Evolutionary conservation across 345 rosid genomes (phyloP), one percentile per base, ranked within the genome.

Genomic region (Boechera stricta): DNA sequence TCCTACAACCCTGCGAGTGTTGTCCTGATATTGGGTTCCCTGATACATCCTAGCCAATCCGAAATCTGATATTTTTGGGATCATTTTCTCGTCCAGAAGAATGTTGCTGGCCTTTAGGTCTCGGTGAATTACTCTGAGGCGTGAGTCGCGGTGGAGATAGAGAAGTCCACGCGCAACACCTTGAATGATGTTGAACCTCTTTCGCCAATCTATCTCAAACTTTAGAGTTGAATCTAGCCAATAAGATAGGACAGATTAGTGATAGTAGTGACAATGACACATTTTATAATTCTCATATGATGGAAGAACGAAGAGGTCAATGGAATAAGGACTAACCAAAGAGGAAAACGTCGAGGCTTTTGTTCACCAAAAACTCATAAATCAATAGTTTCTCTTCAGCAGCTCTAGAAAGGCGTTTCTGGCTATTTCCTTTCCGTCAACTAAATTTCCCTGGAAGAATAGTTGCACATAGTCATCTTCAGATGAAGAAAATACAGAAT

Each of bases 301-400:
- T 35, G 5, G 9, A 52, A 8, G 52, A 67, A 63, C 33, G 2
- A 63, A 52, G 49, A 52, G 13, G 8, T 44, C 5, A 9, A 33
- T 66, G 60, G 51, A 15, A 58, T 5, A 58, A 24, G 47, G 26
- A 42, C 86, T 2, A 29, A 88, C 92, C 82, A 60, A 85, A 90
- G 44, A 88, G 73, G 54, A 77, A 80, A 8, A 54, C 59, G 58
- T 87, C 92, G 54, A 87, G 79, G 75, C 90, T 87, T 77, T 79
- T 79, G 79, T 90, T 88, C 6, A 83, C 81, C 76, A 90, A 31
- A 64, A 74, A 88, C 73, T 90, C 92, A 48, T 88, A 90, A 21
- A 90, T 76, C 49, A 90, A 55, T 74, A 87, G 77, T 64, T 52
- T 76, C 69, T 76, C 92, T 10, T 83, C n/a, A n/a, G n/a, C n/a